Base-by-base conservation (phyloP, 202 grass and related monocot species). In the Setaria italica region DNA sequence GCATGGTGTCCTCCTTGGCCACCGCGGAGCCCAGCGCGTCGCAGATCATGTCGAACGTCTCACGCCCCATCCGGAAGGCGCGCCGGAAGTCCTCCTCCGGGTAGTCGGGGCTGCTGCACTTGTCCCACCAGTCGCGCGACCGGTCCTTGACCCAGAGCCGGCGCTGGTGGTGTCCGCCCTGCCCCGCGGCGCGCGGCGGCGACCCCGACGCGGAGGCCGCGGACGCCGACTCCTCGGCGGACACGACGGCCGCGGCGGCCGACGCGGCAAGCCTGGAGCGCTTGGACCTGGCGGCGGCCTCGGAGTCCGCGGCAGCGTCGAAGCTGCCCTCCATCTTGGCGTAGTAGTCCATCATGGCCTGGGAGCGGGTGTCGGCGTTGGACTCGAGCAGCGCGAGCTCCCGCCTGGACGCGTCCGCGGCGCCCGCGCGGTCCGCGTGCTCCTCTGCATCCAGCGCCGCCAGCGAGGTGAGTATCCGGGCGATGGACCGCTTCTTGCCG, bases 1-100 rank as follows among this genome's bases (percentile, higher is more conserved):
- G 96, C 93, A 95, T 99, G 41, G 93, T 99, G 83, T 99, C 91
- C 63, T 99, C 96, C 86, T 95, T 99, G 19, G 91, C 93, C 37
- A 99, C 91, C 25, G 88, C 90, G 19, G 91, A 67, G 11, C 93
- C 94, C 1, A 98, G 91, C 35, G 87, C 91, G 0, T 94, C 91
- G 84, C 95, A 98, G 86, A 98, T 98, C 93, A 94, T 89, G 84
- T 95, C 91, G 78, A 98, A 98, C 6, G 95, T 98, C 70, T 84
- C 91, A 0, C 93, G 87, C 0, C 91, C 82, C 95, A 98, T 98
- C 32, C 95, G 88, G 77, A 98, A 98, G 0, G 86, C 86, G 5
- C 68, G 87, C 43, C 92, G 91, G 89, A 98, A 98, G 4, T 98
- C 95, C 25, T 74, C 74, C 85, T 95, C 95, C 0, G 95, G 95